Percentiles rank a stretch among this genome's conserved stretches.
Evolutionary conservation across 208 protist species (phyloP).

Genomic region (Lotmaria passim): DNA sequence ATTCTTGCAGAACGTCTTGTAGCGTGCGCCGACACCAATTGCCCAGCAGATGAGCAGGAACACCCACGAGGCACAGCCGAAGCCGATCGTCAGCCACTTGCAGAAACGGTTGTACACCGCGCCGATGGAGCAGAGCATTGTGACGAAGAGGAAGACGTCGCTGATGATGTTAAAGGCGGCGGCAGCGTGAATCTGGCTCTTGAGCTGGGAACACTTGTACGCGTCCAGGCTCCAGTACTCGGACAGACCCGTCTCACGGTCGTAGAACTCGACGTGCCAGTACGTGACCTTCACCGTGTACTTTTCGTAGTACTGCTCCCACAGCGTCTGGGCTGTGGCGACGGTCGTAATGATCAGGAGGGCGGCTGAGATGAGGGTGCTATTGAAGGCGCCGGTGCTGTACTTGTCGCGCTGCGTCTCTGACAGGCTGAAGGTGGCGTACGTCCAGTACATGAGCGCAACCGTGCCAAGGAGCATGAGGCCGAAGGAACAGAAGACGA

Average conservation of each 20-base stretch:
- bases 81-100: slow-evolving; percentile 45
- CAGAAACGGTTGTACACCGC: slow-evolving; percentile 47
- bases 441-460: slow-evolving; percentile 40
- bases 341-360: slow-evolving; percentile 44
- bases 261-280: slow-evolving; percentile 53
- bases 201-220: slow-evolving; percentile 45
- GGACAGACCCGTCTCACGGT: slow-evolving; percentile 34
- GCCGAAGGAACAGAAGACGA: slow-evolving; percentile 44
- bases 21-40: slow-evolving; percentile 43
- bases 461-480: slow-evolving; percentile 45
- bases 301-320: slow-evolving; percentile 41
- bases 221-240: slow-evolving; percentile 38
- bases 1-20: slow-evolving; percentile 45
- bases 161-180: slow-evolving; percentile 56
- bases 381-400: slow-evolving; percentile 16
- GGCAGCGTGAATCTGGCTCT: slow-evolving; percentile 31
- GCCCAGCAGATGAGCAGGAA: slow-evolving; percentile 52
- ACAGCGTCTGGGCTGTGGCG: slow-evolving; percentile 50
- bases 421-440: slow-evolving; percentile 23
- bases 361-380: slow-evolving; percentile 23
- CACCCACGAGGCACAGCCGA: slow-evolving; percentile 29
- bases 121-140: slow-evolving; percentile 34
- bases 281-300: slow-evolving; percentile 46
- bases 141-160: slow-evolving; percentile 41
- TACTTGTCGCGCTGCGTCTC: slow-evolving; percentile 31